Conservation (phyloP, 2,329 filamentous ascomycete genomes). For the Aspergillus brunneoviolaceus region DNA sequence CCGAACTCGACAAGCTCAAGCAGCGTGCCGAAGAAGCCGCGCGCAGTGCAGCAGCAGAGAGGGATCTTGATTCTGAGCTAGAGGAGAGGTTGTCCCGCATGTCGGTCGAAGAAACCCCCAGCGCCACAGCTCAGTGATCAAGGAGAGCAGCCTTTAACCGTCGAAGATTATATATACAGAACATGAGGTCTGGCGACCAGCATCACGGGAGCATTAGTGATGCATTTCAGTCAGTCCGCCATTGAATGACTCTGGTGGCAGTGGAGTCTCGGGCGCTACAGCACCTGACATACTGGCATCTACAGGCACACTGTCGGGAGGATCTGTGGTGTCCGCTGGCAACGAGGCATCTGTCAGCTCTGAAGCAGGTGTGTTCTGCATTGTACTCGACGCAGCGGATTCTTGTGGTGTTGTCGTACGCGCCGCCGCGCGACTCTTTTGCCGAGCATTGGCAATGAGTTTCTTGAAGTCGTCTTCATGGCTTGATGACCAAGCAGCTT, state of each 20-base stretch:
- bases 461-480: constrained; percentile 75
- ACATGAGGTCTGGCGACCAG: background rate
- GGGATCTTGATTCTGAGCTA: constrained; percentile 33
- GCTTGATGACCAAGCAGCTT: constrained; percentile 68
- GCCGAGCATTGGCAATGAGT: constrained; percentile 72
- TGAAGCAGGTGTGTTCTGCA: constrained; percentile 4
- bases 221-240: constrained; percentile 7
- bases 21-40: constrained; percentile 44
- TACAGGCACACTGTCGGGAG: constrained; percentile 1
- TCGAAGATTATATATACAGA: background rate
- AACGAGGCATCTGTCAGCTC: constrained; percentile 1
- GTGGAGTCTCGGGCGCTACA: constrained; percentile 6
- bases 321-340: constrained; percentile 6
- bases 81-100: constrained; percentile 43
- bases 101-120: constrained; percentile 39
- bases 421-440: constrained; percentile 45
- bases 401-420: constrained; percentile 29
- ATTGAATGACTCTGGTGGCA: constrained; percentile 9
- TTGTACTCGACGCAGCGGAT: constrained; percentile 4
- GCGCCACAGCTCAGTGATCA: constrained; percentile 23
- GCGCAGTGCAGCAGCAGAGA: constrained; percentile 26
- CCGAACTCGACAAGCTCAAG: constrained; percentile 46
- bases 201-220: background rate
- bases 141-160: background rate
- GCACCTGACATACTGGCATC: constrained; percentile 4